phyloP scores from a whole-genome alignment of 345 rosid species.

The Noccaea caerulescens region DNA sequence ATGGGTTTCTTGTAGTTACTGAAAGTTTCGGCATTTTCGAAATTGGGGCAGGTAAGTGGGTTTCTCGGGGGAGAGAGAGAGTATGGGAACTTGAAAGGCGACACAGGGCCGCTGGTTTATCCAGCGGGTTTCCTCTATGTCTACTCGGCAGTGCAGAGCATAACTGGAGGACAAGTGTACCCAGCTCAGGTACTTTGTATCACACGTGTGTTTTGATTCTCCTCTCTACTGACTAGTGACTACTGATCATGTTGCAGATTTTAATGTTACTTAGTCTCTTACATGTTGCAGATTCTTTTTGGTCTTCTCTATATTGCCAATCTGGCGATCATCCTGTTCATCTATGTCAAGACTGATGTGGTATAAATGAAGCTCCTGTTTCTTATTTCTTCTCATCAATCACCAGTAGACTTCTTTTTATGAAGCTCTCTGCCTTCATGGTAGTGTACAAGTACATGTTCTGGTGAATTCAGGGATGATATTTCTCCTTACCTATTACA shows the following conservation, averaged over 20 bases:
- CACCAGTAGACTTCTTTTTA: neutral
- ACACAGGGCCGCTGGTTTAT: constrained; percentile 93
- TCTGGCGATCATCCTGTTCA: constrained; percentile 67
- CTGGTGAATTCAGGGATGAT: neutral
- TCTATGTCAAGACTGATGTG: constrained; percentile 79
- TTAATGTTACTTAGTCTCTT: neutral
- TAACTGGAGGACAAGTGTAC: constrained; percentile 74
- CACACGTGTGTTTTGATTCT: neutral
- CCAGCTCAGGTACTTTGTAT: constrained; percentile 71
- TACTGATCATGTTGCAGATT: too few species aligned
- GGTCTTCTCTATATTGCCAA: constrained; percentile 75
- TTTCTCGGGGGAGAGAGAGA: constrained; percentile 94
- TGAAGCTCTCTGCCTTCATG: neutral
- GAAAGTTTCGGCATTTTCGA: constrained; percentile 1
- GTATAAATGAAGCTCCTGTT: constrained; percentile 43
- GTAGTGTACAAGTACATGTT: neutral
- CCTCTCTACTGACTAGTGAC: too few species aligned
- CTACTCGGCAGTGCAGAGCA: constrained; percentile 72
- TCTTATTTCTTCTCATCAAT: neutral
- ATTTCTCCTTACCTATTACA: constrained; percentile 41
- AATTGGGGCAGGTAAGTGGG: constrained; percentile 66
- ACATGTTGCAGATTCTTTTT: constrained; percentile 72
- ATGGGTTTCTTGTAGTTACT: neutral
- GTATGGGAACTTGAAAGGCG: constrained; percentile 83
- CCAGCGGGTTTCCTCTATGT: constrained; percentile 95